phyloP scores from a whole-genome alignment of 1,139 yeast species.

The Blastobotrys apis region DNA sequence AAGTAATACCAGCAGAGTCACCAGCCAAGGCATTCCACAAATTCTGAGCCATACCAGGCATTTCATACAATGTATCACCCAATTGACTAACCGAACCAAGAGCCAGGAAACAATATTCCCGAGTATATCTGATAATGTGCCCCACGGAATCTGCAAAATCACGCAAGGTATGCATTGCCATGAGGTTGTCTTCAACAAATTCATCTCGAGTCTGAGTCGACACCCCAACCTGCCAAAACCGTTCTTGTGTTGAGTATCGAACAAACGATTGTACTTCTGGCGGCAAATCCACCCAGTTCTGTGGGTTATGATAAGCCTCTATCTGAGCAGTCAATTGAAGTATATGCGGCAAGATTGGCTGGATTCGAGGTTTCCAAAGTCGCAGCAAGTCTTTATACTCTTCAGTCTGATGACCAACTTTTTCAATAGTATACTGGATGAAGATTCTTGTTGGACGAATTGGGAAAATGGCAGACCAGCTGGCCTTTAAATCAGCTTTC shows the following conservation, averaged over 20 bases:
- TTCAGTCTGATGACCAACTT: slow-evolving; percentile 69
- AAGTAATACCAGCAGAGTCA: slow-evolving; percentile 78
- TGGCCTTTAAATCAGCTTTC: slow-evolving; percentile 74
- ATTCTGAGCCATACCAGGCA: slow-evolving; percentile 71
- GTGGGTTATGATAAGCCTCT: slow-evolving; percentile 91
- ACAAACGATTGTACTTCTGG: slow-evolving; percentile 88
- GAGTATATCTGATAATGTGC: slow-evolving; percentile 87
- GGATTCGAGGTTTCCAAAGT: slow-evolving; percentile 90
- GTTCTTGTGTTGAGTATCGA: slow-evolving; percentile 77
- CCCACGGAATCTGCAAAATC: slow-evolving; percentile 99
- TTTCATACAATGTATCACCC: slow-evolving; percentile 82
- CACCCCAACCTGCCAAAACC: slow-evolving; percentile 98
- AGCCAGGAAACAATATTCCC: slow-evolving; percentile 91
- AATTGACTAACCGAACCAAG: slow-evolving; percentile 86
- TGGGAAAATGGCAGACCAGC: slow-evolving; percentile 93
- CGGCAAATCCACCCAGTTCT: slow-evolving; percentile 84
- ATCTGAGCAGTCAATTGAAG: slow-evolving; percentile 82
- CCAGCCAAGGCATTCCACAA: slow-evolving; percentile 86
- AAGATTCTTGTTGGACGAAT: slow-evolving; percentile 93
- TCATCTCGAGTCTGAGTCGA: slow-evolving; percentile 92
- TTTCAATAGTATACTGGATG: slow-evolving; percentile 92
- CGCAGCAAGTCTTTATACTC: slow-evolving; percentile 69
- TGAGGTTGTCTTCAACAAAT: slow-evolving; percentile 89
- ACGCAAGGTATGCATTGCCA: slow-evolving; percentile 86
- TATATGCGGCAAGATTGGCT: slow-evolving; percentile 87